Conservation (phyloP, 768 basidiomycete genomes). For the Mycena vulgaris region DNA sequence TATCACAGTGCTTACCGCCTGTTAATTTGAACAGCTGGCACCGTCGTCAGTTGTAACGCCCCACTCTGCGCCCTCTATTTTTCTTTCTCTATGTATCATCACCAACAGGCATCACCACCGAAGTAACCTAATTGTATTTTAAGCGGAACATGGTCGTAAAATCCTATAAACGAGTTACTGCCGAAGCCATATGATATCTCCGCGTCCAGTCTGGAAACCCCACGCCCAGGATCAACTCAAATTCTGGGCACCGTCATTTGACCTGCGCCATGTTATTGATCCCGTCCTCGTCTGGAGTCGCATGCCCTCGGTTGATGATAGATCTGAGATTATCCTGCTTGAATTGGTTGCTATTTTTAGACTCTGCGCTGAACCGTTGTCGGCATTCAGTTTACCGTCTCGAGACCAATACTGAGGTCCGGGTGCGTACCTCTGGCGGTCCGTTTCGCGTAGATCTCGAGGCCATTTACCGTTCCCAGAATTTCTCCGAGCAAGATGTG, state of each 20-base stretch:
- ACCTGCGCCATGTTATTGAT: background rate
- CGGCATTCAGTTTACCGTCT: background rate
- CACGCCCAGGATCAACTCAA: background rate
- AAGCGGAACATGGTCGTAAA: background rate
- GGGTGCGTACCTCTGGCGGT: background rate
- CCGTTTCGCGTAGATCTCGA: background rate
- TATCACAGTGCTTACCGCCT: background rate
- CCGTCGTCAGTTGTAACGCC: conserved; percentile 22
- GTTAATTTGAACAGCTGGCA: conserved; percentile 25
- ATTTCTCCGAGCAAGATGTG: conserved; percentile 16
- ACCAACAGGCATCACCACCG: background rate
- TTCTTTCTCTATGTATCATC: conserved; percentile 7
- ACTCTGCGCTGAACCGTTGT: background rate
- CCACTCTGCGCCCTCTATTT: background rate
- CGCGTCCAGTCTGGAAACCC: too few species aligned
- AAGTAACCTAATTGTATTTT: conserved; percentile 15
- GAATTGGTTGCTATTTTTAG: conserved; percentile 1
- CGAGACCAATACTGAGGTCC: background rate
- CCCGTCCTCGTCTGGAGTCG: background rate
- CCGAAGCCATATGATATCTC: too few species aligned
- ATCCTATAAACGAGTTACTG: background rate
- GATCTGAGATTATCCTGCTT: background rate
- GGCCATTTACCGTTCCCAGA: background rate
- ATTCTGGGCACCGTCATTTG: conserved; percentile 3
- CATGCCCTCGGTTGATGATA: background rate